Percentiles rank a stretch among this genome's conserved stretches.
Conservation (phyloP, 768 basidiomycete species). For the Russula virescens region DNA sequence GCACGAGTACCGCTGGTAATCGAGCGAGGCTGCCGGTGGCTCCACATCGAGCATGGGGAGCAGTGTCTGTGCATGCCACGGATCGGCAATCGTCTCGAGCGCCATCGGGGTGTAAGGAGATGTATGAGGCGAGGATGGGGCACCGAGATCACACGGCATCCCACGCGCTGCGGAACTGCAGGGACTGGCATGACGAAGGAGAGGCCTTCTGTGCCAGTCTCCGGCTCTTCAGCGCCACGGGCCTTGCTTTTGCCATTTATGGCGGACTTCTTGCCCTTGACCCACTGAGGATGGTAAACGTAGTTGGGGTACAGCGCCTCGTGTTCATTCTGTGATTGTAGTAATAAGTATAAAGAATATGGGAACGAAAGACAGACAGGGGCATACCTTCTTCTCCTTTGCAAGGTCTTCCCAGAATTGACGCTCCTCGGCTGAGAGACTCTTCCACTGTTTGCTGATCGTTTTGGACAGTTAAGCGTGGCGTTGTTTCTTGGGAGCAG, state of each 20-base stretch:
- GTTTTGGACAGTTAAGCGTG: conserved; percentile 77
- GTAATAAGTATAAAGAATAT: conserved; percentile 39
- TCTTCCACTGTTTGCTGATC: conserved; percentile 78
- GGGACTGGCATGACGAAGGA: conserved; percentile 35
- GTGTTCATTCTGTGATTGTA: conserved; percentile 75
- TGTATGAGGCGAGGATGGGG: conserved; percentile 29
- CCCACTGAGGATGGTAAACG: conserved; percentile 69
- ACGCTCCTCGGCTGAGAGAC: conserved; percentile 57
- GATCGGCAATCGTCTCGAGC: conserved; percentile 20
- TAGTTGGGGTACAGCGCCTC: conserved; percentile 70
- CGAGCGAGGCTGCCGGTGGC: conserved; percentile 23
- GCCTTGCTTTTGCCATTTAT: conserved; percentile 49
- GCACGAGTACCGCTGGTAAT: conserved; percentile 33
- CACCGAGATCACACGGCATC: conserved; percentile 47
- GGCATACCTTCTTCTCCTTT: conserved; percentile 74
- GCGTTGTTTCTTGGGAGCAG: conserved; percentile 58
- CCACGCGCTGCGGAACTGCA: conserved; percentile 29
- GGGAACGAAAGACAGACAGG: conserved; percentile 31
- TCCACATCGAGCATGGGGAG: conserved; percentile 27
- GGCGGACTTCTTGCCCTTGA: conserved; percentile 47
- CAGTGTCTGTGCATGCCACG: conserved; percentile 21
- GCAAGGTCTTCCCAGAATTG: conserved; percentile 71
- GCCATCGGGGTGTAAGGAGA: conserved; percentile 17
- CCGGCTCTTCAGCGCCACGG: conserved; percentile 33
- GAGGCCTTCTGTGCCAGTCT: conserved; percentile 35